Conservation (phyloP, 345 rosid genomes). For the Schrenkiella parvula region DNA sequence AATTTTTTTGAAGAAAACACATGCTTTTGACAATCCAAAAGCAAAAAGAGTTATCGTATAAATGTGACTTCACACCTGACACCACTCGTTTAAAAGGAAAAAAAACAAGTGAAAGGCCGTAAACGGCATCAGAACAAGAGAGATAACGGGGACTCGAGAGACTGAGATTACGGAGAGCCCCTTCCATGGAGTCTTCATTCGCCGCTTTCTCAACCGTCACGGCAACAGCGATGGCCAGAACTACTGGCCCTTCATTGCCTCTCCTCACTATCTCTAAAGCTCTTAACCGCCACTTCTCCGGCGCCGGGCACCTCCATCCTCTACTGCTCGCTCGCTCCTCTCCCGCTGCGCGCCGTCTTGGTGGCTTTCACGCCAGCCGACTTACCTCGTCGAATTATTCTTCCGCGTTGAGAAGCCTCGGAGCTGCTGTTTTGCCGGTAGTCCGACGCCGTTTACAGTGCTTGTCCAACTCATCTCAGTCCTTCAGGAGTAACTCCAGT, state of each 20-base stretch:
- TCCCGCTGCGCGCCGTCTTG: slow-evolving; percentile 25
- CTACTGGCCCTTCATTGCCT: slow-evolving; percentile 30
- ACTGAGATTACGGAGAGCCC: neutral
- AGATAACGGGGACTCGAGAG: slow-evolving; percentile 22
- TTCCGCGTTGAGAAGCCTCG: slow-evolving; percentile 18
- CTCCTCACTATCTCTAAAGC: slow-evolving; percentile 52
- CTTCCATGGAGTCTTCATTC: slow-evolving; percentile 47
- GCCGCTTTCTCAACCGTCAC: slow-evolving; percentile 33
- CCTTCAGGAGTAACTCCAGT: slow-evolving; percentile 44
- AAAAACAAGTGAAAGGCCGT: too few species aligned
- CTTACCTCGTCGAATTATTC: slow-evolving; percentile 11
- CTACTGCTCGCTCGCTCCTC: slow-evolving; percentile 31
- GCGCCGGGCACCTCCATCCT: slow-evolving; percentile 19
- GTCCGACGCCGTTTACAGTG: slow-evolving; percentile 46
- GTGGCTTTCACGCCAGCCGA: slow-evolving; percentile 6
- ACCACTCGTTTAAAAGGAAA: slow-evolving; percentile 14
- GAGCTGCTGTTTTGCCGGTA: slow-evolving; percentile 31
- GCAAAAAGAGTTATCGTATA: too few species aligned
- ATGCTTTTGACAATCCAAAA: neutral
- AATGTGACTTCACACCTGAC: neutral
- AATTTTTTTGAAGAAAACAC: too few species aligned
- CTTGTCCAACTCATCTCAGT: slow-evolving; percentile 46
- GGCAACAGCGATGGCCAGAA: slow-evolving; percentile 24
- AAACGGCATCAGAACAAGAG: neutral
- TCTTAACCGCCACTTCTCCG: slow-evolving; percentile 42